Evolutionary conservation across 768 basidiomycete genomes (phyloP).

Genomic region (Fistulinella prunicolor): DNA sequence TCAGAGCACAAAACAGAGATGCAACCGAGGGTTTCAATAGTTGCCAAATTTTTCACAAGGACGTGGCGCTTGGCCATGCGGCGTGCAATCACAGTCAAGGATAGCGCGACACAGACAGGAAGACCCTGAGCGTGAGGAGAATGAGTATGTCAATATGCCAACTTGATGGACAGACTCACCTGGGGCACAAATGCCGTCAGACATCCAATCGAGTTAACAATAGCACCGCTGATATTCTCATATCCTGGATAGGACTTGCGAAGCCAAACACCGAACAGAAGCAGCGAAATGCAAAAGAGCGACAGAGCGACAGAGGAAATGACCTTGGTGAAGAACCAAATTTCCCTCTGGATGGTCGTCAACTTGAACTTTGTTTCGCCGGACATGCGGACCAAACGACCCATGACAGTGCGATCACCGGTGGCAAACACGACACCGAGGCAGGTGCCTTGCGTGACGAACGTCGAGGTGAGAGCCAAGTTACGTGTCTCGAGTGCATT

Average conservation of each 20-base stretch:
- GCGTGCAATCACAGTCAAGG: conserved; percentile 45
- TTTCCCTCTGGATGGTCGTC: conserved; percentile 45
- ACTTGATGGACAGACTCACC: conserved; percentile 43
- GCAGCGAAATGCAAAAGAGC: conserved; percentile 39
- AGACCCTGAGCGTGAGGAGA: conserved; percentile 29
- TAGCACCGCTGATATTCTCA: conserved; percentile 31
- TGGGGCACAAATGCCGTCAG: conserved; percentile 42
- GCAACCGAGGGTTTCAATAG: conserved; percentile 50
- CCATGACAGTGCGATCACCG: conserved; percentile 45
- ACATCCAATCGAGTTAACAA: conserved; percentile 38
- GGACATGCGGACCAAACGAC: conserved; percentile 52
- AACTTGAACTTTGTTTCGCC: conserved; percentile 43
- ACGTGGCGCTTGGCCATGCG: conserved; percentile 48
- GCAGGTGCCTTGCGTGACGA: conserved; percentile 40
- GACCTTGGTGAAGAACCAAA: conserved; percentile 50
- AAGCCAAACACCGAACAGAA: conserved; percentile 42
- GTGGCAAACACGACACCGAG: conserved; percentile 40
- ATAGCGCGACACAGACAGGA: conserved; percentile 44
- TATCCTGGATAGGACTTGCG: conserved; percentile 30
- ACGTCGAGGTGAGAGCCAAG: conserved; percentile 46
- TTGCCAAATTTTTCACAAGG: conserved; percentile 48
- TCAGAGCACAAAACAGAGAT: conserved; percentile 53
- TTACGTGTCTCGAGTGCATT: conserved; percentile 47
- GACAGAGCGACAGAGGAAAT: conserved; percentile 40
- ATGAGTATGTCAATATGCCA: conserved; percentile 31